Evolutionary conservation across 768 basidiomycete species (phyloP), one percentile per base, ranked within the genome.

Genomic region (Russula emetica): DNA sequence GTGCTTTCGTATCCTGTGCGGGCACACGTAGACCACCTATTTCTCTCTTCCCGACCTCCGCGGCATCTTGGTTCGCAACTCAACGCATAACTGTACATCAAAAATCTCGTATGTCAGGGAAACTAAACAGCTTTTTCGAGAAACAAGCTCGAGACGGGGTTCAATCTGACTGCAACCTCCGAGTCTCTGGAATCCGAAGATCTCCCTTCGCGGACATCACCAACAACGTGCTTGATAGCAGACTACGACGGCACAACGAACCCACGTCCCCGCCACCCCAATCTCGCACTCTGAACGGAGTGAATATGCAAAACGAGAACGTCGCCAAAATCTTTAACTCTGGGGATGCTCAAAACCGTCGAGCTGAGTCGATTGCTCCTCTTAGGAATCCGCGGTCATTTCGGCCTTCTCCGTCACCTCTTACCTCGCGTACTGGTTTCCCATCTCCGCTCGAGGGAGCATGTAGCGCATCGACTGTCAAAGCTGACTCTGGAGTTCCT

Each of bases 171-270:
- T 28, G 13, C 34, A 64, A 55, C 51, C 36, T 22, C 34, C 34
- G 34, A 14, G 3, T 13, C 30, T 24, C 50, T 7, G 51, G 60
- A 32, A 14, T 18, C 34, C 53, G 36, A 50, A 53, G 66, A 24
- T 56, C 13, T n/a, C 66, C 66, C 38, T 61, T 67, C 45, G 30
- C 57, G 20, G 66, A 67, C 55, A 67, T 67, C n/a, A 67, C 66
- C 49, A 60, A 67, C 38, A 6, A 40, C 52, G 51, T 8, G 14
- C 6, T 55, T 22, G 49, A 58, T 38, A 24, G n/a, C 24, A 28
- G 44, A 30, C 16, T 26, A 18, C 22, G 59, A 16, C 40, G 34
- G 49, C 50, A 50, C 24, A 51, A 38, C 24, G 55, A 58, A 11
- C 52, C 40, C 53, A 22, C 44, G 5, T 32, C 49, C 36, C 53